Evolutionary conservation across 257 asterid genomes (phyloP).

Genomic region (Salvia miltiorrhiza): DNA sequence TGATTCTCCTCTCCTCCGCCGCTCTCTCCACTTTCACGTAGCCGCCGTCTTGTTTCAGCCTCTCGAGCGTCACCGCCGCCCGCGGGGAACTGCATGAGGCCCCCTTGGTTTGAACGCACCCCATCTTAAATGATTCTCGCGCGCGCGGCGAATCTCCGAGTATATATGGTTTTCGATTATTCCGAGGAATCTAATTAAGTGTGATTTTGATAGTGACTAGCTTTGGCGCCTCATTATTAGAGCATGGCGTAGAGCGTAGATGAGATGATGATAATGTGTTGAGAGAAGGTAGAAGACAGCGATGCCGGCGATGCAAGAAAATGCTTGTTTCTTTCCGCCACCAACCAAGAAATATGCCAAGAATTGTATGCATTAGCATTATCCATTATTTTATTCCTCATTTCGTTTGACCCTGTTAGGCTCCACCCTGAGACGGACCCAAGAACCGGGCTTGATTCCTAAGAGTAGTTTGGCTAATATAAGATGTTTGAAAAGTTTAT

Average conservation of each 20-base stretch:
- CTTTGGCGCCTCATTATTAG: background rate
- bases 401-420: background rate
- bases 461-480: too few relatives aligned
- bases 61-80: conserved; percentile 15
- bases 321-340: background rate
- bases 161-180: conserved; percentile 6
- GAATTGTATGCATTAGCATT: background rate
- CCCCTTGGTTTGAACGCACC: conserved; percentile 48
- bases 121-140: conserved; percentile 49
- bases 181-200: background rate
- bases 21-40: conserved; percentile 23
- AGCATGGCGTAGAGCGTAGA: too few relatives aligned
- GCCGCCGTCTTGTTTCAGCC: conserved; percentile 38
- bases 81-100: background rate
- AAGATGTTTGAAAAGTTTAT: too few relatives aligned
- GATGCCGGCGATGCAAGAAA: conserved; percentile 22
- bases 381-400: background rate
- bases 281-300: conserved; percentile 19
- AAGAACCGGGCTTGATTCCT: too few relatives aligned
- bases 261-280: background rate
- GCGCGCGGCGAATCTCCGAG: conserved; percentile 29
- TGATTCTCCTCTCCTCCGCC: conserved; percentile 21
- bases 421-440: too few relatives aligned
- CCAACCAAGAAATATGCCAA: background rate
- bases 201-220: conserved; percentile 14